Evolutionary conservation across 1,139 yeast species (phyloP).

Genomic region (Saccharomyces hybrid): DNA sequence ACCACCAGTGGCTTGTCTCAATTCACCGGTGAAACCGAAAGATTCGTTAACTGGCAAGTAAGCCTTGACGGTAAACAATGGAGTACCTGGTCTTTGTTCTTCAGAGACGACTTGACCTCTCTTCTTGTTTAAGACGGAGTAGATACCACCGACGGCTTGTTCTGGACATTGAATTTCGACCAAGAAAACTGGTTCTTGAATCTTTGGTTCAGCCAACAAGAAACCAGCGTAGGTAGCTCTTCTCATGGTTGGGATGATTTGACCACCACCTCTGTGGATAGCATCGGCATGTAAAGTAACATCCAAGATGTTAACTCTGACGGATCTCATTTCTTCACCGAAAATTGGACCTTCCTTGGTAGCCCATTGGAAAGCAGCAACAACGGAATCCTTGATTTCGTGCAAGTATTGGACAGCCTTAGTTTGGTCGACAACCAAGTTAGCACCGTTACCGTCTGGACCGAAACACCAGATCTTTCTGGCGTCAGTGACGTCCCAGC

Average conservation of each 20-base stretch:
- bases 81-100: slow-evolving; percentile 99
- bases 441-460: slow-evolving; percentile 99
- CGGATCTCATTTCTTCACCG: slow-evolving; percentile 93
- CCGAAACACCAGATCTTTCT: slow-evolving; percentile 99
- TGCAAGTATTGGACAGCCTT: slow-evolving; percentile 98
- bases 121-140: slow-evolving; percentile 98
- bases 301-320: slow-evolving; percentile 97
- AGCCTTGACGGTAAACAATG: slow-evolving; percentile 98
- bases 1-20: slow-evolving; percentile 99
- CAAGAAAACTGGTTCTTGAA: slow-evolving; percentile 98
- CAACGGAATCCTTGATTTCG: slow-evolving; percentile 99
- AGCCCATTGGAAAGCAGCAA: slow-evolving; percentile 99
- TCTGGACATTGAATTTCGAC: slow-evolving; percentile 99
- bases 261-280: slow-evolving; percentile 99
- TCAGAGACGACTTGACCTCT: slow-evolving; percentile 99
- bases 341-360: slow-evolving; percentile 98
- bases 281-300: slow-evolving; percentile 99
- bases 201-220: slow-evolving; percentile 97
- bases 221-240: slow-evolving; percentile 98
- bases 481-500: slow-evolving; percentile 99
- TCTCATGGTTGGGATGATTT: slow-evolving; percentile 99
- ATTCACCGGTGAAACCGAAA: slow-evolving; percentile 99
- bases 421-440: slow-evolving; percentile 98
- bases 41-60: slow-evolving; percentile 99
- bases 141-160: slow-evolving; percentile 99